Base-by-base conservation (phyloP, 768 basidiomycete genomes). In the Phlebiopsis gigantea region DNA sequence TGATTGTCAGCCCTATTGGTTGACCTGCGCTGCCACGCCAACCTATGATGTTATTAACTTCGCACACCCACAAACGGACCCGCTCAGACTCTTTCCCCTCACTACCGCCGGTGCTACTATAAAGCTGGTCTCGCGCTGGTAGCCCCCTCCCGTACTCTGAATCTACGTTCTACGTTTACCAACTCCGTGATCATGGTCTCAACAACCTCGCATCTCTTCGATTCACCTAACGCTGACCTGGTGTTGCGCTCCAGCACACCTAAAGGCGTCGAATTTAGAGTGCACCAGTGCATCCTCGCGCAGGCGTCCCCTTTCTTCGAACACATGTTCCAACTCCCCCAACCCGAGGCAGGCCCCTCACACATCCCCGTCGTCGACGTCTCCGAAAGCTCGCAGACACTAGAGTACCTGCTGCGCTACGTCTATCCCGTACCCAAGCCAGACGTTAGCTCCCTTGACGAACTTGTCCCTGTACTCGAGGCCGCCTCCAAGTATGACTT, bases 191-290 rank as follows among this genome's bases (percentile, higher is more conserved):
- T 19, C 44, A 45, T 45, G 24, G 19, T 2, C 44, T 15, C 44
- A 17, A 25, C 62, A 59, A 57, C 55, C 31, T 57, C 61, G 17
- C n/a, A 54, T 47, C 58, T 51, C 43, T 79, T 81, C 63, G 70
- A 74, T 60, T 68, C 75, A 48, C 66, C 69, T 26, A 79, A 82
- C 58, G 79, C 82, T 9, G 85, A 87, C 64, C 57, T 81, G 59
- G 64, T 80, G 57, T 73, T 87, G 56, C 72, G 78, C 19, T 79
- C 83, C 0, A 66, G 66, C 34, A 19, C 46, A 19, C 60, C 57
- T 63, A 68, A 78, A 77, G 67, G 89, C 87, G 88, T 90, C 87
- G 87, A 60, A 8, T 60, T 60, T 46, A 54, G 43, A 43, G 54
- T 61, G 34, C 50, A 47, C 49, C 46, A 46, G 43, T 25, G 22